Base-by-base conservation (phyloP, 805 yeast species). In the Debaryomyces tyrocola region DNA sequence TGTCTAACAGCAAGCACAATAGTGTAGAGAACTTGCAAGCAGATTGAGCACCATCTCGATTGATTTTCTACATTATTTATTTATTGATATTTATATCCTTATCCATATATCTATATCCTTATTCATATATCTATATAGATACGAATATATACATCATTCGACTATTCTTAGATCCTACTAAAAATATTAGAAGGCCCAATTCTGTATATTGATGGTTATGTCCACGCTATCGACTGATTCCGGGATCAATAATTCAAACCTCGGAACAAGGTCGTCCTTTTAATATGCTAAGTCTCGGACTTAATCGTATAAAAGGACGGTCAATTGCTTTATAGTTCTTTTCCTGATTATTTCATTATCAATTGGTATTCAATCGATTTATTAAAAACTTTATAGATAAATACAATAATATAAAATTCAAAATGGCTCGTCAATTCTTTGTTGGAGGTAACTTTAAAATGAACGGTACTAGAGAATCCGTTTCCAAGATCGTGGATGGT, bases 371-470 rank as follows among this genome's bases (percentile, higher is more conserved):
- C 39, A 40, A 35, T 33, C 40, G 36, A 28, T 33, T 20, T 24
- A 24, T 24, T 24, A 24, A 36, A 20, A 33, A 20, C 9, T 14
- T 18, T 4, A 33, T 15, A 33, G 24, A 20, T 33, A 39, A 39
- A 24, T 28, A 28, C 21, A 39, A 28, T 10, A 39, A 39, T 11
- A 17, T 38, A 37, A 28, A 42, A 46, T 10, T 18, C 56, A 70
- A 43, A 55, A 73, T 73, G 96, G 84, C 96, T 69, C 87, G 96
- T 76, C 82, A 79, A 73, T 94, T 92, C 78, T 91, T 94, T 73
- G 96, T 94, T 67, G 99, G 99, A 63, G 99, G 99, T 66, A 94
- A 94, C 90, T 92, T 94, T 83, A 94, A 94, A 77, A 85, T 94
- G 89, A 94, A 94, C 82, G 99, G 99, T 69, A 77, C 96, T 67